Conservation (phyloP, 2,329 filamentous ascomycete genomes). For the Colletotrichum lentis region DNA sequence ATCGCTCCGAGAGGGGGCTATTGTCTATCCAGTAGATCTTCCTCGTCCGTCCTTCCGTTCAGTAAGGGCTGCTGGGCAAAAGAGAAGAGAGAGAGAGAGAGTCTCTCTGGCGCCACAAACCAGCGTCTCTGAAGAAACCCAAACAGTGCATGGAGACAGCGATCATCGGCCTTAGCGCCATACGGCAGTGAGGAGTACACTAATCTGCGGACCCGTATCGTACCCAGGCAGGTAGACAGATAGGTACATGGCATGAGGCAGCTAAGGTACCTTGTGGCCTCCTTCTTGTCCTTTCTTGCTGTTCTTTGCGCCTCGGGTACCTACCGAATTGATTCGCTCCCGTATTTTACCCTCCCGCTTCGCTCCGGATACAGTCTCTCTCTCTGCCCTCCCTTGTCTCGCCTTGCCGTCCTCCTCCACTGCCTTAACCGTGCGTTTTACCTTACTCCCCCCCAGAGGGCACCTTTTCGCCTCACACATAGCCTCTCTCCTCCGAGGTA, state of each 20-base stretch:
- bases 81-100: not conserved
- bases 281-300: conserved; percentile 3
- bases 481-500: conserved; percentile 1
- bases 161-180: conserved; percentile 32
- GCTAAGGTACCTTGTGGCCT: not conserved
- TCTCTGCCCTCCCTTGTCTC: conserved; percentile 17
- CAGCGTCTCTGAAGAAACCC: conserved; percentile 37
- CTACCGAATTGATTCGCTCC: not conserved
- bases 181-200: conserved; percentile 28
- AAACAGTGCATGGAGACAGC: conserved; percentile 33
- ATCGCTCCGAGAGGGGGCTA: not conserved
- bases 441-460: not conserved
- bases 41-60: conserved; percentile 5
- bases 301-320: conserved; percentile 8
- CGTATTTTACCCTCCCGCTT: not conserved
- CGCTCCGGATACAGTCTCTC: not conserved
- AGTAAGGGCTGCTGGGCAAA: not conserved
- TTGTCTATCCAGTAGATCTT: conserved; percentile 3
- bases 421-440: conserved; percentile 17
- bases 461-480: conserved; percentile 13
- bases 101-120: conserved; percentile 24
- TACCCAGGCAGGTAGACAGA: not conserved
- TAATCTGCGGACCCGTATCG: conserved; percentile 9
- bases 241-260: too few species aligned
- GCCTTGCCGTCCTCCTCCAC: conserved; percentile 21